These are phyloP conservation scores for Cudoniella acicularis DNA, from an alignment of 495 filamentous ascomycete species.

Conservation along the genomic window DNA sequence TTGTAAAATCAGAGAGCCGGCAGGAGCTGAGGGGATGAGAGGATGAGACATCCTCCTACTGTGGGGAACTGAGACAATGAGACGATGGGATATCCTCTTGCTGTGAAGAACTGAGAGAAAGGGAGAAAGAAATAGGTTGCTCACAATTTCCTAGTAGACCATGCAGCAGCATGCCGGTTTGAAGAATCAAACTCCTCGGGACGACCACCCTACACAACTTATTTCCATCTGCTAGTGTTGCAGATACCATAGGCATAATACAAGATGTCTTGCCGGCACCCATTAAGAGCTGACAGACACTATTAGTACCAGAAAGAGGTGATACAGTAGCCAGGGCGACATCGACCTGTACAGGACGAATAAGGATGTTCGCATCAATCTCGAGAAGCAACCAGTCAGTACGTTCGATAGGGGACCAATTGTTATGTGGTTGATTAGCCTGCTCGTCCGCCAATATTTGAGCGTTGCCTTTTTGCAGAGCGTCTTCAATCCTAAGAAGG, in stretches of 20 bases:
- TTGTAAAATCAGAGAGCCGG: too few relatives aligned
- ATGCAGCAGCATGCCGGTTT: conserved; percentile 13
- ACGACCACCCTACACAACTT: conserved; percentile 14
- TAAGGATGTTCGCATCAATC: conserved; percentile 51
- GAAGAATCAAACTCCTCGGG: conserved; percentile 15
- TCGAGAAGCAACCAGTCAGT: conserved; percentile 58
- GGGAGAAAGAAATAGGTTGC: too few relatives aligned
- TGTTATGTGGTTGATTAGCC: conserved; percentile 43
- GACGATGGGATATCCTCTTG: too few relatives aligned
- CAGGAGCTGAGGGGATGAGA: too few relatives aligned
- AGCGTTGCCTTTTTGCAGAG: conserved; percentile 21
- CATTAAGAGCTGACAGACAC: conserved; percentile 52
- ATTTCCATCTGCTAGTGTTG: conserved; percentile 9
- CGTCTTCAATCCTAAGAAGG: conserved; percentile 34
- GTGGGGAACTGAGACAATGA: too few relatives aligned
- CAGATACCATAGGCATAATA: conserved; percentile 20
- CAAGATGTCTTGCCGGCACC: conserved; percentile 24
- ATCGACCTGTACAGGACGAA: conserved; percentile 47
- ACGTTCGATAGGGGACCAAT: conserved; percentile 42
- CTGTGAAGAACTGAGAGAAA: too few relatives aligned
- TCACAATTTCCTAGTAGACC: conserved; percentile 12
- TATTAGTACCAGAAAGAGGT: conserved; percentile 41
- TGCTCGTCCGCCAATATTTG: conserved; percentile 34
- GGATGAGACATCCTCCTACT: too few relatives aligned
- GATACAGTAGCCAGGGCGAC: conserved; percentile 49